Conservation (phyloP, 1,284 basidiomycete species). For the Ceratobasidium sp. region DNA sequence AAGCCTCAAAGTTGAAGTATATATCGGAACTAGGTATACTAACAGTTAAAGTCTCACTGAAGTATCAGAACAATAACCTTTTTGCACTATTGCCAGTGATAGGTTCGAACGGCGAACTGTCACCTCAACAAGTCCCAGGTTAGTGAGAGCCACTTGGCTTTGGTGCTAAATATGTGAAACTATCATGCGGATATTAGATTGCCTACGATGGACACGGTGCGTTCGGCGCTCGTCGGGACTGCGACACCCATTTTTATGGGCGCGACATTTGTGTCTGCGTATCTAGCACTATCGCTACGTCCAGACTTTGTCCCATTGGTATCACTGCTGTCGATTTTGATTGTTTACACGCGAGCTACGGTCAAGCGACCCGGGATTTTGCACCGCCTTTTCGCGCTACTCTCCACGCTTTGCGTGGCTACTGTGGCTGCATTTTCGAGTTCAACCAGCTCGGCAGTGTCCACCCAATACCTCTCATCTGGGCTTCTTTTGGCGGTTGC, state of each 20-base stretch:
- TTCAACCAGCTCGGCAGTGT: conserved; percentile 52
- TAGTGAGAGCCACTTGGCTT: background rate
- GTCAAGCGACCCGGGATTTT: conserved; percentile 7
- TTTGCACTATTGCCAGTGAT: too few species aligned
- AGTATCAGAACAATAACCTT: too few species aligned
- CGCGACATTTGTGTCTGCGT: conserved; percentile 3
- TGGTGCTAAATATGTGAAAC: background rate
- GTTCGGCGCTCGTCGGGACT: conserved; percentile 7
- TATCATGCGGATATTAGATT: background rate
- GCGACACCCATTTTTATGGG: conserved; percentile 28
- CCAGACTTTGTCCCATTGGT: conserved; percentile 41
- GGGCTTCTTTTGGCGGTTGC: conserved; percentile 62
- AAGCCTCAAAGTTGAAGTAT: background rate
- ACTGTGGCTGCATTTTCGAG: conserved; percentile 34
- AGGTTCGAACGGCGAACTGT: too few species aligned
- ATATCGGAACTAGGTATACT: background rate
- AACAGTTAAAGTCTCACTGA: too few species aligned
- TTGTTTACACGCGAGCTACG: conserved; percentile 20
- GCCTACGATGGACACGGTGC: background rate
- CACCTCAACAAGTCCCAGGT: too few species aligned
- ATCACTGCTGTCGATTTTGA: conserved; percentile 22
- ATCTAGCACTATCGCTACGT: conserved; percentile 39
- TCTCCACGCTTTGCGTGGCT: conserved; percentile 39
- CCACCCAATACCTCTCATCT: conserved; percentile 57
- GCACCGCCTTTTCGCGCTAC: conserved; percentile 24